Base-by-base conservation (phyloP, 2,329 filamentous ascomycete genomes). In the Didymella arachidicola region DNA sequence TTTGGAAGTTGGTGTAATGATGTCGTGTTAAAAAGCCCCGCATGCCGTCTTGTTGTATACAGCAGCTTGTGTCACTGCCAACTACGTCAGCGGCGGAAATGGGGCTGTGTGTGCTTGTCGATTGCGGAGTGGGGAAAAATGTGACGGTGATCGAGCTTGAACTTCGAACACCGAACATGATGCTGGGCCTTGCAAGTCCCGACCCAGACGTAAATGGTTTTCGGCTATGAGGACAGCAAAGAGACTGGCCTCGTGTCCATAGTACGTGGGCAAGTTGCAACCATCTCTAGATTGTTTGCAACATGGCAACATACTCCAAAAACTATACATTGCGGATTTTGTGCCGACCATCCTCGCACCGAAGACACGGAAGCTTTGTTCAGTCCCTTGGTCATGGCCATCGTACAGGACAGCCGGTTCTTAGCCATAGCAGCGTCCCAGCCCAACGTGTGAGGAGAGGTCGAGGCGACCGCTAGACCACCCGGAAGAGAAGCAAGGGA, bases 21-120 rank as follows among this genome's bases (percentile, higher is more conserved):
- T 53, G 50, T 49, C 38, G 44, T 18, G 44, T 29, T n/a, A 36
- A 18, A 44, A 30, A 30, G 38, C 27, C 22, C 18, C 41, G 43
- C 36, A 25, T 52, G 36, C n/a, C 38, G n/a, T 27, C 38, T 25
- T 41, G 49, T 38, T 53, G 55, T 49, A 45, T 44, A 55, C 25
- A 26, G 38, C 41, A 14, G 27, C 41, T 16, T 19, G 22, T 39
- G 18, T 19, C 36, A 7, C 36, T 39, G n/a, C 36, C n/a, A 39
- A 39, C 41, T 43, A 43, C 41, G 41, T 43, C 41, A 43, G 22
- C 41, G 22, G 41, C 41, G 41, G 12, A 27, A 16, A 43, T 8
- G 41, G 41, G 41, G 41, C 41, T 26, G 22, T 27, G 41, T 26
- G 19, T 14, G 25, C 39, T 42, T 42, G 39, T 42, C 22, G 39